Evolutionary conservation across 1,284 basidiomycete species (phyloP), one percentile per base, ranked within the genome.

Genomic region (Boletellus deceptivus): DNA sequence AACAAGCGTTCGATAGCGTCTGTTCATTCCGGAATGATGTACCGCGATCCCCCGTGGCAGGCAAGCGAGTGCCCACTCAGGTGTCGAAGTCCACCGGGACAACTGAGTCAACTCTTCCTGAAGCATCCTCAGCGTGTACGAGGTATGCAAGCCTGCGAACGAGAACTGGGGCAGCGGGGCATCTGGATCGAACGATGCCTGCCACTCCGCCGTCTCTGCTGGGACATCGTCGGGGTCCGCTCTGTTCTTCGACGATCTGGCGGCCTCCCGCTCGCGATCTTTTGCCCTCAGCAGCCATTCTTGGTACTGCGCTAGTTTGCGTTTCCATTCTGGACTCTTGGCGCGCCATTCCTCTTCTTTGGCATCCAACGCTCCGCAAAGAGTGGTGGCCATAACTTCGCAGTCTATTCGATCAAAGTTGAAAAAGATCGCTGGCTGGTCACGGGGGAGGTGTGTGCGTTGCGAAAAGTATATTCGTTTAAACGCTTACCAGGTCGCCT

Each of bases 1-100:
- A 1, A 87, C 72, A 0, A 84, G 56, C 38, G 72, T 73, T 35
- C 83, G 69, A 59, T 88, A 88, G 0, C 64, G 67, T 60, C 78
- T 83, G 54, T 80, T 79, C 82, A 88, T 83, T 27, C 86, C 85
- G 16, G 79, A 61, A 63, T 88, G 86, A 59, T 89, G 86, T 7
- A 89, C 75, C 0, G 77, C 85, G 27, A 89, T 77, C 18, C 86
- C 86, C 17, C 86, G 70, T 43, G 63, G 60, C 46, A 89, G 62
- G 3, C 78, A 81, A 18, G 54, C 54, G 29, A 80, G 50, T 3
- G 75, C 72, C 78, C 80, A 82, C 14, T 49, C 20, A 1, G 69
- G 70, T 1, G 69, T 52, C 16, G 61, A 64, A 1, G 59, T 68
- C 70, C 73, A 72, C 34, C 70, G 62, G 17, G 53, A 56, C 35